These are phyloP conservation scores for Keqinozyma sinolaborantium DNA, from an alignment of 1,139 yeast species.

Conservation along the genomic window DNA sequence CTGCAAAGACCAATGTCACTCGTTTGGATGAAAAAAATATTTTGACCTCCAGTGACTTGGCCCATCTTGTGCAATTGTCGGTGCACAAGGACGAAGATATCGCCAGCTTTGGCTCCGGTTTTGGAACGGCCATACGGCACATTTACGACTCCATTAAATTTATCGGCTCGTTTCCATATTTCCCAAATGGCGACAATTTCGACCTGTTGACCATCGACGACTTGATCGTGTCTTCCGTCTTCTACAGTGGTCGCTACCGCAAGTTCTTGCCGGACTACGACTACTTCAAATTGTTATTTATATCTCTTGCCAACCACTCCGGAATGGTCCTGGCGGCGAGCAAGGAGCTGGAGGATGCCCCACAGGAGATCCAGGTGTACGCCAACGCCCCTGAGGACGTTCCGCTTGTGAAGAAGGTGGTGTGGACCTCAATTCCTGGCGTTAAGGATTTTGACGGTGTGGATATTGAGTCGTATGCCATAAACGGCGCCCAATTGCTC, in stretches of 20 bases:
- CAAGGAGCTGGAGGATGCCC: background rate
- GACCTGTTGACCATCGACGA: conserved; percentile 18
- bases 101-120: conserved; percentile 3
- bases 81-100: conserved; percentile 8
- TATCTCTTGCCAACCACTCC: conserved; percentile 14
- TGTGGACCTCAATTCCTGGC: conserved; percentile 10
- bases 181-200: conserved; percentile 12
- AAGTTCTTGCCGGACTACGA: conserved; percentile 19
- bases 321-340: background rate
- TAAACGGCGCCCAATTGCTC: conserved; percentile 33
- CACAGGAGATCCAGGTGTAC: conserved; percentile 2
- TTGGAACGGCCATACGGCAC: conserved; percentile 10
- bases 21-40: conserved; percentile 14
- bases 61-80: conserved; percentile 17
- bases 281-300: conserved; percentile 22
- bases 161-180: conserved; percentile 31
- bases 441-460: conserved; percentile 20
- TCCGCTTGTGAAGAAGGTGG: conserved; percentile 10
- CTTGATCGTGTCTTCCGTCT: conserved; percentile 20
- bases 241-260: conserved; percentile 24
- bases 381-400: conserved; percentile 1
- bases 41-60: conserved; percentile 19
- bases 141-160: conserved; percentile 22
- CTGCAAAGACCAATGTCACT: conserved; percentile 19
- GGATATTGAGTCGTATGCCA: conserved; percentile 24